Base-by-base conservation (phyloP, 768 basidiomycete genomes). In the Pholiota conissans region DNA sequence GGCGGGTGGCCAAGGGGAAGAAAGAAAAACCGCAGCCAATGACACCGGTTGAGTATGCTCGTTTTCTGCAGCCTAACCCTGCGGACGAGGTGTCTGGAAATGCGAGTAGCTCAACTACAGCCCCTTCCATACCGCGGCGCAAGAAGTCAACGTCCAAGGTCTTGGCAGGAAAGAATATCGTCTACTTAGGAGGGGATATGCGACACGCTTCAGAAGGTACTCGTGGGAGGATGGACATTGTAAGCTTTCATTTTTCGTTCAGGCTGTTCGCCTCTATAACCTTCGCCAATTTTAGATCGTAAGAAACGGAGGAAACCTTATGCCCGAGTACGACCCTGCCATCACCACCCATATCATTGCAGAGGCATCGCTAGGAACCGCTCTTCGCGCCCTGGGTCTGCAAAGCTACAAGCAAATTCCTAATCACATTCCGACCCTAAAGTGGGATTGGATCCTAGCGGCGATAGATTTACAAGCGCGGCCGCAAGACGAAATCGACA, bases 301-400 rank as follows among this genome's bases (percentile, higher is more conserved):
- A 40, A 76, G 74, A 58, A 72, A 83, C 60, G 91, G 91, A 10
- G 91, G 83, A 42, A 82, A 77, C 20, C 72, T 92, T 24, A 70
- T 83, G 35, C 79, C 87, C 2, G 73, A 63, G 32, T 92, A 82
- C 63, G 84, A 91, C 60, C 72, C 83, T 2, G 59, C 64, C 4
- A 59, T 68, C 7, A 81, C 87, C 27, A 90, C 90, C 3, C 87
- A 91, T 63, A 85, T 93, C 52, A 76, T 92, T 29, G 83, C 84
- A 6, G 84, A 83, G 50, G 67, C 71, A 3, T 60, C 60, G 37
- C 50, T 53, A 30, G 51, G 57, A 13, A 55, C 74, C 14, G 72
- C 76, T 39, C 62, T 79, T 39, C 65, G 73, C 18, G 72, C 77
- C 1, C 71, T 87, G 3, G 82, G 83, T 1, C 64, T 87, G 20